Evolutionary conservation across 1,139 yeast genomes (phyloP), one percentile per base, ranked within the genome.

Genomic region (Yamadazyma sp.): DNA sequence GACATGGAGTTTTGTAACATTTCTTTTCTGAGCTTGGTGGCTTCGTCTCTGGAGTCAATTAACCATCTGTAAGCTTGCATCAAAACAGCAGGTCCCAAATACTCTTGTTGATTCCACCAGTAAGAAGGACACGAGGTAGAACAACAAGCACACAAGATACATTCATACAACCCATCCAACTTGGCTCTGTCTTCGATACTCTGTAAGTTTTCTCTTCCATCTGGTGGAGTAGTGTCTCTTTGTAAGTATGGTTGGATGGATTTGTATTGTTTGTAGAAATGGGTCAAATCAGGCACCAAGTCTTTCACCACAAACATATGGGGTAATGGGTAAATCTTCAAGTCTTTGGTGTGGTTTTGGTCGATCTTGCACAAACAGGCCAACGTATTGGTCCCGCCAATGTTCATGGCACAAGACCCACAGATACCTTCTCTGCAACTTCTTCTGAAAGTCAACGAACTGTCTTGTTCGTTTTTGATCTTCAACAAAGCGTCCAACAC

Each of bases 41-140:
- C 96, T 67, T 88, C 83, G 67, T 92, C 99, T 74, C 99, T 86
- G 36, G 96, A 85, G 68, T 92, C 99, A 50, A 89, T 81, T 77
- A 92, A 83, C 98, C 98, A 92, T 76, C 98, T 83, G 79, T 83
- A 92, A 43, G 98, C 97, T 75, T 92, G 98, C 97, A 92, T 87
- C 66, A 92, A 79, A 44, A 92, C 98, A 22, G 98, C 98, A 26
- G 98, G 98, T 43, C 98, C 98, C 58, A 94, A 76, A 72, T 94
- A 94, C 75, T 94, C 95, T 69, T 91, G 96, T 72, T 89, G 96
- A 73, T 94, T 94, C 99, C 99, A 94, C 98, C 99, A 94, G 79
- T 94, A 94, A 6, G 98, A 89, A 40, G 99, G 98, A 75, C 99
- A 92, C 25, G 98, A 82, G 38, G 99, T 94, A 29, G 98, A 91